These are phyloP conservation scores for Cynanchum wilfordii DNA, from an alignment of 257 asterid genomes.

Conservation along the genomic window DNA sequence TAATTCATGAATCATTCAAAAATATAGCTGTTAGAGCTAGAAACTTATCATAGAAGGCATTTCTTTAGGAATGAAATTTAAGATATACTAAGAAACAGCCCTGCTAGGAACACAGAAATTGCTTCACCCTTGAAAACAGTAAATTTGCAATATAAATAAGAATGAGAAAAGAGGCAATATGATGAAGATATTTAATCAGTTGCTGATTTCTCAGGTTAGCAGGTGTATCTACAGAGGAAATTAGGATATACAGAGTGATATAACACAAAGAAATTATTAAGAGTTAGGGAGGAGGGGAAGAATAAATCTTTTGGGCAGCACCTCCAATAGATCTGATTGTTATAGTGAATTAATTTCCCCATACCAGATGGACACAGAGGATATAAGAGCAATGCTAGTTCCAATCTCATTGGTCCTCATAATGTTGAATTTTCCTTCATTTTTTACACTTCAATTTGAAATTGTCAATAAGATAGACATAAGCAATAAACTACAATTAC, in stretches of 20 bases:
- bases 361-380: neutral
- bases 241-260: neutral
- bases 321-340: neutral
- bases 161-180: neutral
- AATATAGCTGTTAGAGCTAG: neutral
- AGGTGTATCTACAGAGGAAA: neutral
- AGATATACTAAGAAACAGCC: neutral
- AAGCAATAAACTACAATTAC: slow-evolving; percentile 16
- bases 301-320: neutral
- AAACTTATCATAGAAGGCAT: slow-evolving; percentile 6
- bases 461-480: neutral
- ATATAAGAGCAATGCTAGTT: neutral
- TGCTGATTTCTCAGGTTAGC: neutral
- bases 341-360: neutral
- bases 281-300: neutral
- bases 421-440: neutral
- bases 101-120: neutral
- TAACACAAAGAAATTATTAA: neutral
- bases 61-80: neutral
- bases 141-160: neutral
- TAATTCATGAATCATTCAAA: neutral
- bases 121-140: neutral
- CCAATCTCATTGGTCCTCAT: neutral
- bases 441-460: neutral
- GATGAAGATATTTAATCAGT: neutral